Evolutionary conservation across 306 rosid species (phyloP), one percentile per base, ranked within the genome.

Genomic region (Coriaria nepalensis): DNA sequence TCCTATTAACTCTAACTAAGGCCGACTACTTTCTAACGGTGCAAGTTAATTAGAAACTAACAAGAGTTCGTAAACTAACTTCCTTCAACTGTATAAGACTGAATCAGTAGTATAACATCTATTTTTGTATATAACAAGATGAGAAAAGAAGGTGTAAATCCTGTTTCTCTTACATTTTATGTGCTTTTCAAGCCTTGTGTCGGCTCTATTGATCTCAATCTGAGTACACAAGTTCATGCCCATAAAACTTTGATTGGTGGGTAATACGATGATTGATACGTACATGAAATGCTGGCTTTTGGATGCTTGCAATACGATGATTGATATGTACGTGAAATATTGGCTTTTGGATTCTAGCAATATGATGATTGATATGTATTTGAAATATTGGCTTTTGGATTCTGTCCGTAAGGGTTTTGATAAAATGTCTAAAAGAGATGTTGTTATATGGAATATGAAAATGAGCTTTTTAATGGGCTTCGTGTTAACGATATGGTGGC

Each of bases 401-500:
- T 73, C 61, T 36, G 94, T 65, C 20, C 86, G 81, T 42, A 78
- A 65, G 63, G 77, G 80, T 57, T 83, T 87, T 3, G 83, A 87
- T 39, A 94, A 83, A 80, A 87, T 83, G 93, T 53, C 60, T 43
- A 57, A 65, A 5, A 74, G 81, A 71, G 96, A 87, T 72, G 81
- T 68, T 7, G 57, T 87, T 53, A 80, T 33, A 78, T 83, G 83
- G 65, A 45, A 5, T 76, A 74, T 0, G 96, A 93, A 0, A 8
- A 38, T 43, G 81, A 70, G 9, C 34, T 87, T 68, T 87, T 87
- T 69, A 71, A 70, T n/a, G 79, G 45, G 7, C 46, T 78, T 64
- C 79, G 69, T 0, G 47, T 37, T 53, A 87, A 80, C 55, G 94
- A 87, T 72, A 77, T 69, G 73, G 93, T 87, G 70, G 78, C 71